Evolutionary conservation across 306 rosid genomes (phyloP).

Genomic region (Casuarina equisetifolia): DNA sequence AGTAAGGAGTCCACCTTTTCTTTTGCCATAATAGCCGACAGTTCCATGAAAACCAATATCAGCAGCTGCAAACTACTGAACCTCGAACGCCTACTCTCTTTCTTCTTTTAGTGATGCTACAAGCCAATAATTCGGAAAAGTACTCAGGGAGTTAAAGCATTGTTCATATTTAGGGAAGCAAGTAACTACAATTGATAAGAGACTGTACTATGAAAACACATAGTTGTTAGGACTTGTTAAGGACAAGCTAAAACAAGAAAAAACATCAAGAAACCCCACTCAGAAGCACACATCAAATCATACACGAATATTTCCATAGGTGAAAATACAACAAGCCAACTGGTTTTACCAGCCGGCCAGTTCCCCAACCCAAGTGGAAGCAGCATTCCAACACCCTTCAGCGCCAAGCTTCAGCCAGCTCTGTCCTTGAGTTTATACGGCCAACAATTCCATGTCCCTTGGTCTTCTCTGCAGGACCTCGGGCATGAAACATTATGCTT

Average conservation of each 20-base stretch:
- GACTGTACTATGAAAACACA: conserved; percentile 30
- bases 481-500: conserved; percentile 28
- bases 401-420: conserved; percentile 91
- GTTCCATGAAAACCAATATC: neutral
- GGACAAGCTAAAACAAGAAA: conserved; percentile 27
- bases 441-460: conserved; percentile 55
- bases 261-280: conserved; percentile 27
- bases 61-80: neutral
- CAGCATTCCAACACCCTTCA: conserved; percentile 36
- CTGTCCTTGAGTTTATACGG: conserved; percentile 72
- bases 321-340: conserved; percentile 21
- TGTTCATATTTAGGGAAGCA: neutral
- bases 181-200: neutral
- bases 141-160: neutral
- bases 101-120: neutral
- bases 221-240: conserved; percentile 39
- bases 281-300: conserved; percentile 38
- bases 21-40: too few relatives aligned
- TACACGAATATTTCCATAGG: conserved; percentile 26
- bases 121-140: neutral
- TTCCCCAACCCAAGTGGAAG: neutral
- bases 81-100: neutral
- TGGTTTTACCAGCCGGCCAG: conserved; percentile 13
- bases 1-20: too few relatives aligned
- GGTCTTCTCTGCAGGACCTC: conserved; percentile 51